Percentiles rank a stretch among this genome's conserved stretches.
These are phyloP conservation scores for Prunus campanulata DNA, from an alignment of 306 rosid species.

Conservation along the genomic window DNA sequence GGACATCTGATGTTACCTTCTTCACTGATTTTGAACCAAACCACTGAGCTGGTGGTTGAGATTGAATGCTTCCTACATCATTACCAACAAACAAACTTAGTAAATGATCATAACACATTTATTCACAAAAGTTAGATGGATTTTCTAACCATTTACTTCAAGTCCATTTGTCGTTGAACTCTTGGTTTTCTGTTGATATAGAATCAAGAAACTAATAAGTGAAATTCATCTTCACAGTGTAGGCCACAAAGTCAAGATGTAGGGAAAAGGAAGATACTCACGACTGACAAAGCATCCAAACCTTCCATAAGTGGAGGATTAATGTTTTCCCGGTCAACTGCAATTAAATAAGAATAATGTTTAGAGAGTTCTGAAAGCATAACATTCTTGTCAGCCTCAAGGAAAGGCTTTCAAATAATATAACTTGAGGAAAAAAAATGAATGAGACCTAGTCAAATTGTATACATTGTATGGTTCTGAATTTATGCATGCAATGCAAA, in stretches of 20 bases:
- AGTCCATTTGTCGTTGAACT: conserved; percentile 25
- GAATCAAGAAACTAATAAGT: conserved; percentile 18
- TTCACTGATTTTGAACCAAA: conserved; percentile 63
- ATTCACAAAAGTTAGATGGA: not conserved
- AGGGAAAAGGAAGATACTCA: conserved; percentile 34
- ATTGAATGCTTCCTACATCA: conserved; percentile 37
- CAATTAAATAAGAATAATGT: conserved; percentile 12
- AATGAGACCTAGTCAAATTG: not conserved
- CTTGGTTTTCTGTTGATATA: conserved; percentile 50
- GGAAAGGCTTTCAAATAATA: not conserved
- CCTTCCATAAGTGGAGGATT: conserved; percentile 77
- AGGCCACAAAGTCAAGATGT: conserved; percentile 7
- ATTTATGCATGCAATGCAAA: not conserved
- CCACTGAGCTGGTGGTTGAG: conserved; percentile 46
- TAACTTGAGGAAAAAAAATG: not conserved
- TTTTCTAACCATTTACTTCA: conserved; percentile 53
- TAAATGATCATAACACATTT: conserved; percentile 12
- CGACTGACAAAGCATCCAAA: conserved; percentile 56
- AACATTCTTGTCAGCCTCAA: not conserved
- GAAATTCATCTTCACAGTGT: not conserved
- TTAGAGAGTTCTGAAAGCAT: not conserved
- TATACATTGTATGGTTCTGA: not conserved
- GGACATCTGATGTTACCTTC: conserved; percentile 41
- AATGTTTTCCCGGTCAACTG: conserved; percentile 65
- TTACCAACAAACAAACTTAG: conserved; percentile 13